Base-by-base conservation (phyloP, 371 early-diverging fungal species). In the Mortierella sp. region DNA sequence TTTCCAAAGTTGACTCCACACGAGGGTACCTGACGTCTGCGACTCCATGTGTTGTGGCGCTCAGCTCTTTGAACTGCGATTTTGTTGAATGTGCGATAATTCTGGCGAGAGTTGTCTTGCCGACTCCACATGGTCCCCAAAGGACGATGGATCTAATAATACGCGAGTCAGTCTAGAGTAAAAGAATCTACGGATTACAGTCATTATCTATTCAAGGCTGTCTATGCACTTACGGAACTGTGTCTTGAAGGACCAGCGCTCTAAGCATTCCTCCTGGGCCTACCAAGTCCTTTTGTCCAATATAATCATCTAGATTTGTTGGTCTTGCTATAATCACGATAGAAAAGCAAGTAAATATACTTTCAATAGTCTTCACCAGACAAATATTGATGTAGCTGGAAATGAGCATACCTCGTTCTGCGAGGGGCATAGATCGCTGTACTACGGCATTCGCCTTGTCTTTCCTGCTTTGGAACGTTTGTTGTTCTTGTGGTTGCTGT, bases 101-200 rank as follows among this genome's bases (percentile, higher is more conserved):
- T 23, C 89, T 79, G 3, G 94, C 96, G 12, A 94, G 74, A 0
- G 94, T 93, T 0, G 96, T 96, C 66, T 96, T 96, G n/a, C 97
- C 97, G 23, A 89, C 86, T 0, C 96, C 97, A 3, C 96, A 94
- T 13, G 93, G 91, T 5, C 95, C 94, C 92, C 93, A 93, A 26
- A 89, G 72, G 31, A 92, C 83, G 76, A 87, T 83, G n/a, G 88
- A 83, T 51, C 82, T 73, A 71, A 28, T n/a, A 42, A 40, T 23
- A 40, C 29, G n/a, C 13, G 12, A 23, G 43, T 61, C 6, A 26
- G 45, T 51, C 12, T 17, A 37, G 22, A 55, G 28, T 17, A 32
- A 29, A 60, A 49, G 29, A 37, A 35, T 8, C 19, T 45, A 37
- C 8, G 10, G 40, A 37, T 5, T 13, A 8, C 13, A 5, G 2